phyloP scores from a whole-genome alignment of 2,329 filamentous ascomycete genomes.

The Colletotrichum orchidophilum region DNA sequence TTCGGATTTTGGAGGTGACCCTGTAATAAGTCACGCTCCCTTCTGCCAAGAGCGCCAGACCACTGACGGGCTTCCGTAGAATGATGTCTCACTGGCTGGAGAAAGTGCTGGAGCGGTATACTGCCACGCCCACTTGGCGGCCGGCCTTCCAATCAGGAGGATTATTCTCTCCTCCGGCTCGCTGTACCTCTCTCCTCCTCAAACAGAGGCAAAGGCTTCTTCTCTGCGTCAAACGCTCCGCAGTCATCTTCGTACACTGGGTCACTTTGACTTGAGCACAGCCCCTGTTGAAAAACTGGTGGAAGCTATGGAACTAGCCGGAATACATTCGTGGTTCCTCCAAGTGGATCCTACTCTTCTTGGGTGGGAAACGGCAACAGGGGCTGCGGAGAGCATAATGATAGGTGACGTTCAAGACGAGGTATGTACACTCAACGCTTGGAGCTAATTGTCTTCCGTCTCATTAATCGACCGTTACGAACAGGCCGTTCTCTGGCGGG shows the following conservation, averaged over 20 bases:
- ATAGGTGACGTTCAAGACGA: slow-evolving; percentile 55
- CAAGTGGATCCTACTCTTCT: slow-evolving; percentile 47
- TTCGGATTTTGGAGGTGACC: slow-evolving; percentile 41
- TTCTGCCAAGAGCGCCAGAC: no score
- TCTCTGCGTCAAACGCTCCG: not conserved
- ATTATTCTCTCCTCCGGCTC: slow-evolving; percentile 53
- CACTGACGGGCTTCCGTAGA: slow-evolving; percentile 30
- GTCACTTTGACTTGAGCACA: slow-evolving; percentile 34
- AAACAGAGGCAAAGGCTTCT: slow-evolving; percentile 37
- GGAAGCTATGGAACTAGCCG: slow-evolving; percentile 45
- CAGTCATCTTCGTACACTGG: not conserved
- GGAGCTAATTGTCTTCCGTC: not conserved
- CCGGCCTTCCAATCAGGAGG: slow-evolving; percentile 43
- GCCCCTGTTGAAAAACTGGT: slow-evolving; percentile 44
- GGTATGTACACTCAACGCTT: slow-evolving; percentile 36
- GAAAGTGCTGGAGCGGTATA: slow-evolving; percentile 58
- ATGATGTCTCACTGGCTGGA: slow-evolving; percentile 51
- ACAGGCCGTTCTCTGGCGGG: slow-evolving; percentile 55
- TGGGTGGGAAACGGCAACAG: slow-evolving; percentile 46
- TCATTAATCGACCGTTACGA: not conserved
- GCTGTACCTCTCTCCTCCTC: slow-evolving; percentile 52
- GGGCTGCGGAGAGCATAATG: slow-evolving; percentile 47
- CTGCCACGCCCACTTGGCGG: slow-evolving; percentile 51
- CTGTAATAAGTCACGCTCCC: slow-evolving; percentile 20
- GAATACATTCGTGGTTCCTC: slow-evolving; percentile 52